These are phyloP conservation scores for Tuctoria greenei DNA, from an alignment of 176 grass and related monocot species.

Conservation along the genomic window DNA sequence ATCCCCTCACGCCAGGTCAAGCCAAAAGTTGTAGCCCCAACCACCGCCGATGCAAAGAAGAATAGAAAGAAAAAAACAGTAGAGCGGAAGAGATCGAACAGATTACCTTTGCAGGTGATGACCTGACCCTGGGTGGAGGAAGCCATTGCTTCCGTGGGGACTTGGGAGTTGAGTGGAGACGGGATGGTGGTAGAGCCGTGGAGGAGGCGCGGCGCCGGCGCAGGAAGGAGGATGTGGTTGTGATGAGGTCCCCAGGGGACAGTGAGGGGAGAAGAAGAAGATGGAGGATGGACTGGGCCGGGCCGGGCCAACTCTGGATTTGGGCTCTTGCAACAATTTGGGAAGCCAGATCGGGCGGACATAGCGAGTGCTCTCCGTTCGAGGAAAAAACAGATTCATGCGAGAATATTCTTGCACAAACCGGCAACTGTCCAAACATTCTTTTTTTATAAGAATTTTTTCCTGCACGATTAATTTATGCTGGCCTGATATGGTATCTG, in stretches of 20 bases:
- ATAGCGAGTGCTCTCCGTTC: too few species aligned
- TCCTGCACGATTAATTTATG: too few species aligned
- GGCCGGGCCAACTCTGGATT: background rate
- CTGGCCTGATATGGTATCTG: too few species aligned
- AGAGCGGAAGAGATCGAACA: background rate
- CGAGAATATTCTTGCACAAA: too few species aligned
- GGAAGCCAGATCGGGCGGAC: too few species aligned
- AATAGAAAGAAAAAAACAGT: background rate
- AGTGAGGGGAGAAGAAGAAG: slow-evolving; percentile 1
- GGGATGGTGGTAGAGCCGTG: background rate
- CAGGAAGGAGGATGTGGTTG: background rate
- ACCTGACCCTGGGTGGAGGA: slow-evolving; percentile 76
- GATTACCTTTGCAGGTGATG: slow-evolving; percentile 97
- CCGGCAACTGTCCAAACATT: too few species aligned
- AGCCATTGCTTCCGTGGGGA: slow-evolving; percentile 28
- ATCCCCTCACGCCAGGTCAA: slow-evolving; percentile 32
- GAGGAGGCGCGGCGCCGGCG: background rate
- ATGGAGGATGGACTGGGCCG: background rate
- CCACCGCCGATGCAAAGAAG: background rate
- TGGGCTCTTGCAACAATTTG: slow-evolving; percentile 16
- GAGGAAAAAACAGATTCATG: too few species aligned
- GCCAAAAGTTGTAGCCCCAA: background rate
- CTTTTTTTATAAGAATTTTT: too few species aligned
- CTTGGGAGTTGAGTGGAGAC: background rate
- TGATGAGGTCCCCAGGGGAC: slow-evolving; percentile 12